These are phyloP conservation scores for Calonectria ilicicola DNA, from an alignment of 2,329 filamentous ascomycete genomes.

Conservation along the genomic window DNA sequence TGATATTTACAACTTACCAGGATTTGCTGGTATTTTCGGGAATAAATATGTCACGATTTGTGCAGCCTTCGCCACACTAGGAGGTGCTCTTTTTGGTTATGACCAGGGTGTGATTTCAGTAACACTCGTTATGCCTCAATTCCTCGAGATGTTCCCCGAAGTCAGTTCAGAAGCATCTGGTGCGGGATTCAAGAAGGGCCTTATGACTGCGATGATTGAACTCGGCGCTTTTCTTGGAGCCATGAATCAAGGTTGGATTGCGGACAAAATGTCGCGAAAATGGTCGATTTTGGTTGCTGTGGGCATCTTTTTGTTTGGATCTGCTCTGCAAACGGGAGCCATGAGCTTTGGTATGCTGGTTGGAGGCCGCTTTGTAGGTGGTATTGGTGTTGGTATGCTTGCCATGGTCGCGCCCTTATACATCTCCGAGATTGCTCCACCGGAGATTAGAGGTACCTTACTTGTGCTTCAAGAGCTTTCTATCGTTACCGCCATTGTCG, in stretches of 20 bases:
- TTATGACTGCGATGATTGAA: conserved; percentile 60
- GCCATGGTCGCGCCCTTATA: conserved; percentile 55
- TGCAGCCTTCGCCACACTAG: conserved; percentile 21
- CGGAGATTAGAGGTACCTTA: conserved; percentile 59
- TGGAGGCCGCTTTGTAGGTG: conserved; percentile 56
- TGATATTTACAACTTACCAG: not conserved
- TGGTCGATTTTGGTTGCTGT: conserved; percentile 49
- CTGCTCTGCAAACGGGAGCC: conserved; percentile 57
- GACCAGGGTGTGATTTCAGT: conserved; percentile 52
- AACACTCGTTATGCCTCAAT: conserved; percentile 46
- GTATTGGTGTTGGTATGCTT: conserved; percentile 57
- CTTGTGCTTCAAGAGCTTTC: conserved; percentile 55
- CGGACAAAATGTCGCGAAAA: conserved; percentile 46
- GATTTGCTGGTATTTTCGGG: conserved; percentile 18
- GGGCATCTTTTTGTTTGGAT: conserved; percentile 53
- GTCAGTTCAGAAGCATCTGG: conserved; percentile 47
- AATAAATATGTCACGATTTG: conserved; percentile 24
- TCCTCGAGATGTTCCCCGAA: conserved; percentile 44
- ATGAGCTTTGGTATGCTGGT: conserved; percentile 56
- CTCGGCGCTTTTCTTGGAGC: conserved; percentile 53
- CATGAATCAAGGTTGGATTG: conserved; percentile 25
- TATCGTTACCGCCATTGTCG: conserved; percentile 47
- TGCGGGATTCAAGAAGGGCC: conserved; percentile 49
- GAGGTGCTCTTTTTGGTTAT: conserved; percentile 27
- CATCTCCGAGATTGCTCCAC: conserved; percentile 61